Percentiles rank a stretch among this genome's conserved stretches.
phyloP scores from a whole-genome alignment of 345 rosid genomes.

The Trapa incisa region DNA sequence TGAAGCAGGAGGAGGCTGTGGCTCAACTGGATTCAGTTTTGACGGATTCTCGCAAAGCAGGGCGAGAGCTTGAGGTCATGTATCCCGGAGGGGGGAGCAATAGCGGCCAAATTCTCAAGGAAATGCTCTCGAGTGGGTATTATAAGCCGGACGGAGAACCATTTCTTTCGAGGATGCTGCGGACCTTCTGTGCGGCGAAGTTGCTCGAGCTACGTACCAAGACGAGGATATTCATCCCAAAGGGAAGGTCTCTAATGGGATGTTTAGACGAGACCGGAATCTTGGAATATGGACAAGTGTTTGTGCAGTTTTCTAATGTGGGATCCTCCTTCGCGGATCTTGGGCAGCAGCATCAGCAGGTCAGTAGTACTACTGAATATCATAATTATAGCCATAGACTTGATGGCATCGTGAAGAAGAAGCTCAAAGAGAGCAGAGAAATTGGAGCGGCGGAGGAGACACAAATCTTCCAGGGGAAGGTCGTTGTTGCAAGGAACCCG shows the following conservation, averaged over 20 bases:
- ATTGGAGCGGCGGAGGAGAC: neutral
- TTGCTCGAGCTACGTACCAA: conserved; percentile 50
- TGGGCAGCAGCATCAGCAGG: too few relatives aligned
- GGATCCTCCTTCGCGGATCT: neutral
- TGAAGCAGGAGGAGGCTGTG: conserved; percentile 46
- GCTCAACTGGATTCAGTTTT: conserved; percentile 48
- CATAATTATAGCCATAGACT: too few relatives aligned
- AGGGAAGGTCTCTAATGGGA: conserved; percentile 84
- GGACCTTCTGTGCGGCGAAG: conserved; percentile 61
- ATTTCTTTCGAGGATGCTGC: conserved; percentile 83
- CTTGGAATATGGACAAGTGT: conserved; percentile 63
- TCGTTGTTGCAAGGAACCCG: conserved; percentile 55
- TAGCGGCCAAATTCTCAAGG: conserved; percentile 26
- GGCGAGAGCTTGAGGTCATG: conserved; percentile 59
- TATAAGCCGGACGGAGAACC: conserved; percentile 68
- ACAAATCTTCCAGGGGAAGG: conserved; percentile 15
- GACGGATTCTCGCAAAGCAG: conserved; percentile 47
- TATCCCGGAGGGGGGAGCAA: conserved; percentile 50
- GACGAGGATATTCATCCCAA: conserved; percentile 40
- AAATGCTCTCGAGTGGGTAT: conserved; percentile 56
- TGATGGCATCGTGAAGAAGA: too few relatives aligned
- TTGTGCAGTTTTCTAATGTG: conserved; percentile 37
- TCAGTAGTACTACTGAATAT: too few relatives aligned
- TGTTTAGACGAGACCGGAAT: conserved; percentile 70
- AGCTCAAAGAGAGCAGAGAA: conserved; percentile 1